Base-by-base conservation (phyloP, 768 basidiomycete genomes). In the Phlebiopsis flavidoalba region DNA sequence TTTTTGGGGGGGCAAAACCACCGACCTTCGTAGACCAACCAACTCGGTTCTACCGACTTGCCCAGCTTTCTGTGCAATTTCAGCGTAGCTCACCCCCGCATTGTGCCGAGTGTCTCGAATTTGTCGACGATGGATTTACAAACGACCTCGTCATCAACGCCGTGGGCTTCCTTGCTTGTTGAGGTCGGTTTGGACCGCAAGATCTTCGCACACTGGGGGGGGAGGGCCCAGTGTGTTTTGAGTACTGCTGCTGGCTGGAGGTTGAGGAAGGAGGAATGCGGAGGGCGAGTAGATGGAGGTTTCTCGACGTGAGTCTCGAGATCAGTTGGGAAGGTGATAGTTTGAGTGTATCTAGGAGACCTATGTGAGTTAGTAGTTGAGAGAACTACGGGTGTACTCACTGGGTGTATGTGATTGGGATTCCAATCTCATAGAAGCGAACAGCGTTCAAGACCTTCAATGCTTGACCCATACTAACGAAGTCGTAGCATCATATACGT, bases 191-290 rank as follows among this genome's bases (percentile, higher is more conserved):
- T 84, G 11, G 92, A 86, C 15, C 83, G 84, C 52, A 85, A 72
- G 60, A 99, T 97, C 73, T 97, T 96, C 1, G 93, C 89, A 61
- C 86, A 87, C 6, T n/a, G n/a, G n/a, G n/a, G n/a, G n/a, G n/a
- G n/a, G n/a, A n/a, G n/a, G 0, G 97, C 97, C 97, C 97, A 99
- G 69, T 98, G 96, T n/a, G n/a, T n/a, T 64, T 88, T 91, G 46
- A 99, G 77, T 0, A 98, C 94, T 0, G 84, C 82, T 64, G 95
- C 90, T 0, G 94, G 89, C 55, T 91, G 89, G 49, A 98, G 78
- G 15, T 83, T 82, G 33, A 98, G 81, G 74, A 87, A 94, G 0
- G 84, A 80, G 95, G 95, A 63, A 98, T 87, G 24, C 95, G 87
- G 17, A 98, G 84, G 8, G 96, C 94, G 49, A 98, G 86, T 1